These are phyloP conservation scores for Kwoniella dendrophila DNA, from an alignment of 768 basidiomycete species.

Conservation along the genomic window DNA sequence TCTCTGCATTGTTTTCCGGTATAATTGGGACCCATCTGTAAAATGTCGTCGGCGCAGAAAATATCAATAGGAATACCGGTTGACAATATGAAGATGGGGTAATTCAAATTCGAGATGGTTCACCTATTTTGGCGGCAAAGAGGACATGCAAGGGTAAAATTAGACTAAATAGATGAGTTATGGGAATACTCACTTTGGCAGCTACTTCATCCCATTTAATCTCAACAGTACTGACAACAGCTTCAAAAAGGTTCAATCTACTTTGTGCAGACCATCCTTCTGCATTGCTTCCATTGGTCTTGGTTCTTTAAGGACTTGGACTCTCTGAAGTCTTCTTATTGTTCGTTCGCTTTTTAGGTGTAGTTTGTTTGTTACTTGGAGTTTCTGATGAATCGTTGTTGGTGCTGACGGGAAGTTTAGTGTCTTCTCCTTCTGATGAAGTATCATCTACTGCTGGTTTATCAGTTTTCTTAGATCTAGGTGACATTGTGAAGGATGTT, in stretches of 20 bases:
- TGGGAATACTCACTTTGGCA: conserved; percentile 18
- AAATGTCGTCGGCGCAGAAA: too few species aligned
- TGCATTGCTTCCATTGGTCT: not conserved
- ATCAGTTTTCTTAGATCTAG: too few species aligned
- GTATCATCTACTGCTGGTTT: too few species aligned
- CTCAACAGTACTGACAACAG: conserved; percentile 7
- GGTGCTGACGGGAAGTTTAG: not conserved
- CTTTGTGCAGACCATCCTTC: conserved; percentile 25
- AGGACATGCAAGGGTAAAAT: too few species aligned
- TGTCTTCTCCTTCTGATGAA: not conserved
- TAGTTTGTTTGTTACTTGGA: too few species aligned
- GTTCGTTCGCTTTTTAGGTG: not conserved
- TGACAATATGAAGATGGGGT: not conserved
- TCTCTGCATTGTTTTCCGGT: conserved; percentile 32
- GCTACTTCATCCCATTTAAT: conserved; percentile 35
- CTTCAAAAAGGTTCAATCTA: conserved; percentile 30
- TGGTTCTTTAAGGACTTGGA: not conserved
- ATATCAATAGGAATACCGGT: not conserved
- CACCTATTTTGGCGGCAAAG: not conserved
- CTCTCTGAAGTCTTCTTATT: not conserved
- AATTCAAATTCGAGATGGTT: not conserved
- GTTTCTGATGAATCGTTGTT: too few species aligned
- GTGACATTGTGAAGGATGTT: not conserved
- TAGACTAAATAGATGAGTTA: not conserved
- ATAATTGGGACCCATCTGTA: conserved; percentile 27